Evolutionary conservation across 75 land plant genomes (phyloP).

Genomic region (Larix kaempferi): DNA sequence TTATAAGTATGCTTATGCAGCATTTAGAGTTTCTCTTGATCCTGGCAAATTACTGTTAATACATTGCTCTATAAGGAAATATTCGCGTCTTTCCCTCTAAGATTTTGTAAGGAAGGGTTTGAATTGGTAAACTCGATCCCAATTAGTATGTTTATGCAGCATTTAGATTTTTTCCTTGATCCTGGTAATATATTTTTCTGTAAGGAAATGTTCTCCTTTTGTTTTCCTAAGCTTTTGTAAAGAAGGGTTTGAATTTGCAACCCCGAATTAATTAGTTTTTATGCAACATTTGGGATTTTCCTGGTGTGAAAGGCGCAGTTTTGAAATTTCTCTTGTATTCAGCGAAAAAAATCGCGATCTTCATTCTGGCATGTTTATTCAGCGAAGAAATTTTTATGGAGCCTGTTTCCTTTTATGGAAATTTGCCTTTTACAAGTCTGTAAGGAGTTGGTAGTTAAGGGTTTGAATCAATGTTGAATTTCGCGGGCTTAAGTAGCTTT

Average conservation of each 20-base stretch:
- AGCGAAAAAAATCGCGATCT: too few species aligned
- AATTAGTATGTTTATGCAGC: background rate
- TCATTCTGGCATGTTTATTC: too few species aligned
- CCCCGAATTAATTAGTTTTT: background rate
- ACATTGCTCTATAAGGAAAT: background rate
- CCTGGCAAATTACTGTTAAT: background rate
- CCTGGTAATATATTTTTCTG: background rate
- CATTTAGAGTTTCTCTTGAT: background rate
- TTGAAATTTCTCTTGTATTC: too few species aligned
- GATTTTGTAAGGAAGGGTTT: background rate
- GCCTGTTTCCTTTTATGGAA: too few species aligned
- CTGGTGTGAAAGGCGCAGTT: background rate
- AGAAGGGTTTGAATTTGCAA: background rate
- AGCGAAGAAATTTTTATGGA: too few species aligned
- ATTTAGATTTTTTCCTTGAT: background rate
- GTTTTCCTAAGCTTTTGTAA: background rate
- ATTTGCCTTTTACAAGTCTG: background rate
- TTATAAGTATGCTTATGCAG: background rate
- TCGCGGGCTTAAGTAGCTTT: background rate
- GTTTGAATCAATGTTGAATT: background rate
- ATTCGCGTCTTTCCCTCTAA: background rate
- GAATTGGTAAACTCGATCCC: background rate
- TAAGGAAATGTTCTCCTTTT: background rate
- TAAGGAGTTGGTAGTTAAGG: background rate
- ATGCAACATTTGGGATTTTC: background rate